phyloP scores from a whole-genome alignment of 768 basidiomycete genomes.

The Russula foetens region DNA sequence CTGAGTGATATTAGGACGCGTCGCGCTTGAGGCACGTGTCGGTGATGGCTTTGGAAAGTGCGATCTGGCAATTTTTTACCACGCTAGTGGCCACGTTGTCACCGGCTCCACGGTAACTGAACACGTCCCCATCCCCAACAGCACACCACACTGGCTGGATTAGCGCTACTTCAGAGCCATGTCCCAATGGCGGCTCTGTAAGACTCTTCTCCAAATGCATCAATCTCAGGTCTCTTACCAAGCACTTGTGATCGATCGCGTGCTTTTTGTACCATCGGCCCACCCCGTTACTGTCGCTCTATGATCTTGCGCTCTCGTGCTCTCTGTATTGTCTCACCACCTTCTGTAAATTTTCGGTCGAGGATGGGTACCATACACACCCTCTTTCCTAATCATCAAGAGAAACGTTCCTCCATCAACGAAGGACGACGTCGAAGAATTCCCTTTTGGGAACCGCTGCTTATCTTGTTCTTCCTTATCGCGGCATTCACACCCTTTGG shows the following conservation, averaged over 20 bases:
- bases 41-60: neutral
- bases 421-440: neutral
- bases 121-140: no score
- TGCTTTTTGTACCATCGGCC: neutral
- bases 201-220: no score
- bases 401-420: neutral
- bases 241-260: neutral
- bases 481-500: neutral
- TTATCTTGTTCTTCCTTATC: neutral
- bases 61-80: no score
- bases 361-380: neutral
- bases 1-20: neutral
- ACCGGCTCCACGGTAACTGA: no score
- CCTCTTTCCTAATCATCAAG: neutral
- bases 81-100: no score
- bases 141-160: no score
- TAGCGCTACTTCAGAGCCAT: no score
- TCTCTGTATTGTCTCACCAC: neutral
- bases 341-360: neutral
- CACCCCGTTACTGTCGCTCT: neutral
- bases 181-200: no score
- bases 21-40: neutral
- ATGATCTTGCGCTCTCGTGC: no score
- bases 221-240: no score
- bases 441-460: neutral